These are phyloP conservation scores for Chalara sp. DNA, from an alignment of 2,329 filamentous ascomycete genomes.

Conservation along the genomic window DNA sequence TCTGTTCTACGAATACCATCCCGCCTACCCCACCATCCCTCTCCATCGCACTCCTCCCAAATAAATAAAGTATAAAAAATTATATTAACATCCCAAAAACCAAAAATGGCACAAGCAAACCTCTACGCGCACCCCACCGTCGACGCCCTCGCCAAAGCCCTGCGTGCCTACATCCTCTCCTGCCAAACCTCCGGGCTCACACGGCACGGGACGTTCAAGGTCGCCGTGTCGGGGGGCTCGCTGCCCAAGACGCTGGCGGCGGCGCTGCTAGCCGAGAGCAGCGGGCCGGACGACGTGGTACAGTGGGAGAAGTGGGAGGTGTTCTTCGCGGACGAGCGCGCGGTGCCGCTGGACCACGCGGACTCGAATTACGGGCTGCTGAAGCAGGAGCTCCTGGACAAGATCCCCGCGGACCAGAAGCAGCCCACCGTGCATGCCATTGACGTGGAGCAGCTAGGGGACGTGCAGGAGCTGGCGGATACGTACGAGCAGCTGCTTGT, in stretches of 20 bases:
- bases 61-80: too few relatives aligned
- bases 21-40: too few relatives aligned
- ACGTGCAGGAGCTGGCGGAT: constrained; percentile 88
- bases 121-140: constrained; percentile 75
- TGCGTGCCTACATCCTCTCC: constrained; percentile 77
- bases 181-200: constrained; percentile 72
- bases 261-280: constrained; percentile 60
- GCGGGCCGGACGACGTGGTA: constrained; percentile 50
- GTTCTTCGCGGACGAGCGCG: constrained; percentile 97
- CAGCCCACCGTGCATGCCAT: constrained; percentile 72
- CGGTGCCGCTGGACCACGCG: constrained; percentile 81
- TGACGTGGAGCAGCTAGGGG: constrained; percentile 57
- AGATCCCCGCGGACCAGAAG: constrained; percentile 64
- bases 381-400: constrained; percentile 81
- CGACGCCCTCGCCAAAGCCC: constrained; percentile 64
- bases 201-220: constrained; percentile 80
- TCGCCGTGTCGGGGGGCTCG: constrained; percentile 90
- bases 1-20: too few relatives aligned
- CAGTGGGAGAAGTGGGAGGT: constrained; percentile 90
- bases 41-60: too few relatives aligned
- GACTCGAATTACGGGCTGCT: constrained; percentile 93
- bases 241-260: constrained; percentile 82
- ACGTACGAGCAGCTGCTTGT: constrained; percentile 88
- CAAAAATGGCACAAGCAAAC: constrained; percentile 39
- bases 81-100: background rate